Evolutionary conservation across 2,329 filamentous ascomycete genomes (phyloP).

Genomic region (Aspergillus pseudoviridinutans): DNA sequence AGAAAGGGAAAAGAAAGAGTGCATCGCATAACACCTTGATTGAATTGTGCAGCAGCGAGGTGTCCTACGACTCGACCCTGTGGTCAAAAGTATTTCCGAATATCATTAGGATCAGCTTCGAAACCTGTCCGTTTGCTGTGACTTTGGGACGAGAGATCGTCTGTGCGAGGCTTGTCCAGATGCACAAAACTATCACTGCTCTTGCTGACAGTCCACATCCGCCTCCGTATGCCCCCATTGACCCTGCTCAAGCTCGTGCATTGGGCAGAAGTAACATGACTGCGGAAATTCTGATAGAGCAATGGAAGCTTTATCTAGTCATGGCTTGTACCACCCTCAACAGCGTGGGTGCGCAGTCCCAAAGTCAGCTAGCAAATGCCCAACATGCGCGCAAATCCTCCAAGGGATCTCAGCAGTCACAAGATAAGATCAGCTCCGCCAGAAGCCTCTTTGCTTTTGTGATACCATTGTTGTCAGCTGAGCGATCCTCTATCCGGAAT

Average conservation of each 20-base stretch:
- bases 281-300: slow-evolving; percentile 85
- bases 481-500: slow-evolving; percentile 76
- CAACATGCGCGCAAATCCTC: slow-evolving; percentile 83
- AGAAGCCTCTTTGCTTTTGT: slow-evolving; percentile 86
- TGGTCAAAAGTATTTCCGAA: slow-evolving; percentile 99
- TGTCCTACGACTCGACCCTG: slow-evolving; percentile 87
- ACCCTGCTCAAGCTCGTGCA: slow-evolving; percentile 35
- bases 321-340: slow-evolving; percentile 95
- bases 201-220: slow-evolving; percentile 70
- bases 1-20: slow-evolving; percentile 81
- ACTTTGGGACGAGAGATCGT: slow-evolving; percentile 87
- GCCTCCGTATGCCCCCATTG: slow-evolving; percentile 36
- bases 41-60: slow-evolving; percentile 91
- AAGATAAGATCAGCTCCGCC: slow-evolving; percentile 82
- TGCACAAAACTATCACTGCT: slow-evolving; percentile 78
- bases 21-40: slow-evolving; percentile 82
- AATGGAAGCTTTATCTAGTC: slow-evolving; percentile 96
- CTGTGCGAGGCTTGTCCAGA: slow-evolving; percentile 85
- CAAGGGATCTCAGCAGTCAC: slow-evolving; percentile 58
- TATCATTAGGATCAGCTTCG: slow-evolving; percentile 82
- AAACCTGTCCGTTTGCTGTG: slow-evolving; percentile 86
- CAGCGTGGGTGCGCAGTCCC: slow-evolving; percentile 65
- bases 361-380: slow-evolving; percentile 56
- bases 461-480: slow-evolving; percentile 78
- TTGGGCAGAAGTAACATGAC: slow-evolving; percentile 57